Evolutionary conservation across 768 basidiomycete genomes (phyloP), one percentile per base, ranked within the genome.

Genomic region (Pleurotus salmoneostramineus): DNA sequence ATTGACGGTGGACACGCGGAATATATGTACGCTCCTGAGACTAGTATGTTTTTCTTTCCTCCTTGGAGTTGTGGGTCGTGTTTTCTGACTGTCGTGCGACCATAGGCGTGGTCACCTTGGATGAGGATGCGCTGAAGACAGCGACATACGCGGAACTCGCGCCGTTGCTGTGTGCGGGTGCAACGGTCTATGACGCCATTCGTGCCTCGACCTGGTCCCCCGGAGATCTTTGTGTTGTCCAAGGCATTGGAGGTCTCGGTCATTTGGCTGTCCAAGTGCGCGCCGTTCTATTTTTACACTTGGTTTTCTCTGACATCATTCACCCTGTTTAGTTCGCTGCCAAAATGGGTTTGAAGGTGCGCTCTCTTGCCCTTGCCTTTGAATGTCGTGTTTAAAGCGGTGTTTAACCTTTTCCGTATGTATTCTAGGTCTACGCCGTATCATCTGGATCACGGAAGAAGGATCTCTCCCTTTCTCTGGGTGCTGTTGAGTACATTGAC

Each of bases 1-100:
- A 31, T 58, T 42, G 57, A 58, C 40, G 57, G 57, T n/a, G 57
- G 57, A 4, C 57, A 58, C 35, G 57, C 50, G 5, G 57, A 58
- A 54, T 58, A 58, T 37, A 44, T 58, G 49, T 58, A 58, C 17
- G 57, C 57, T 6, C 49, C 34, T 14, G 48, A 51, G 36, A 58
- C 57, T n/a, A 43, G 57, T 58, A 35, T 6, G 57, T 54, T 12
- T 15, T 44, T 5, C 21, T 4, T 5, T 32, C 15, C 17, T 21
- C 49, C 33, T 50, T 8, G 12, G 21, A 36, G 8, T 7, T 17
- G 31, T 44, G 12, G 14, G 17, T 33, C 5, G n/a, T 3, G 6
- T 5, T 31, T 33, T 46, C 10, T 47, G 3, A 35, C 14, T 17
- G 31, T 56, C 11, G 14, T 49, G 14, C 31, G n/a, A 15, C 21